Percentiles rank a stretch among this genome's conserved stretches.
phyloP scores from a whole-genome alignment of 2,329 filamentous ascomycete genomes.

The Exophiala calicioides region DNA sequence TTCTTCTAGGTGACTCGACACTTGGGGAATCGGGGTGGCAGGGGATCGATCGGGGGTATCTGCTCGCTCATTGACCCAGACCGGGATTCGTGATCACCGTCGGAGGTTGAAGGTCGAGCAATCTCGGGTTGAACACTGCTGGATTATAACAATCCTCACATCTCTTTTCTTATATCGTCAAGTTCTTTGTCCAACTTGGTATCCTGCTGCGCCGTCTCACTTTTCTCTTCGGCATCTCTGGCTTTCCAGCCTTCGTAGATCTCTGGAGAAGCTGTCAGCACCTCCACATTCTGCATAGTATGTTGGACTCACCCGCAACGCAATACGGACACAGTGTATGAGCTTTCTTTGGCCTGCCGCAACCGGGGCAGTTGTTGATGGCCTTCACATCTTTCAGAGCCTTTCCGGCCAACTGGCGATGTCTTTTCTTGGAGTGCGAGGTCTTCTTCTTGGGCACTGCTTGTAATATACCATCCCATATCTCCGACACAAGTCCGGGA shows the following conservation, averaged over 20 bases:
- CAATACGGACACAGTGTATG: slow-evolving; percentile 88
- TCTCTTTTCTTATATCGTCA: slow-evolving; percentile 3
- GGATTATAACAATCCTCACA: not conserved
- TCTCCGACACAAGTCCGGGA: slow-evolving; percentile 70
- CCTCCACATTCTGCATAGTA: too few species aligned
- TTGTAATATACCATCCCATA: slow-evolving; percentile 90
- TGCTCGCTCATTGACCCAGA: too few species aligned
- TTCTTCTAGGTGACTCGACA: not conserved
- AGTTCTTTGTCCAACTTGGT: not conserved
- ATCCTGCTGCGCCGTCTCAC: slow-evolving; percentile 7
- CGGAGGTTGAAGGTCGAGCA: too few species aligned
- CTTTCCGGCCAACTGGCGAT: slow-evolving; percentile 93
- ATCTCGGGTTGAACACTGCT: too few species aligned
- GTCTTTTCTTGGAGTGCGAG: slow-evolving; percentile 91
- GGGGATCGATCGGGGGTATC: not conserved
- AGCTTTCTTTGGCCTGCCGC: slow-evolving; percentile 82
- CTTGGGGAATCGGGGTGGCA: not conserved
- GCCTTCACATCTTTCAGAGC: slow-evolving; percentile 85
- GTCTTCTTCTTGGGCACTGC: slow-evolving; percentile 99
- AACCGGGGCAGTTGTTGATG: slow-evolving; percentile 85
- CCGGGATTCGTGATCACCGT: too few species aligned
- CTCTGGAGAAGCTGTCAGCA: slow-evolving; percentile 11
- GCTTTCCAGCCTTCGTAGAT: slow-evolving; percentile 25
- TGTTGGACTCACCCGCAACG: slow-evolving; percentile 64
- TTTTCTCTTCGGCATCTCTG: slow-evolving; percentile 15